A percentile compares a stretch with the other conserved stretches of the same genome.
phyloP scores from a whole-genome alignment of 1,284 basidiomycete species.

The Apiotrichum laibachii region DNA sequence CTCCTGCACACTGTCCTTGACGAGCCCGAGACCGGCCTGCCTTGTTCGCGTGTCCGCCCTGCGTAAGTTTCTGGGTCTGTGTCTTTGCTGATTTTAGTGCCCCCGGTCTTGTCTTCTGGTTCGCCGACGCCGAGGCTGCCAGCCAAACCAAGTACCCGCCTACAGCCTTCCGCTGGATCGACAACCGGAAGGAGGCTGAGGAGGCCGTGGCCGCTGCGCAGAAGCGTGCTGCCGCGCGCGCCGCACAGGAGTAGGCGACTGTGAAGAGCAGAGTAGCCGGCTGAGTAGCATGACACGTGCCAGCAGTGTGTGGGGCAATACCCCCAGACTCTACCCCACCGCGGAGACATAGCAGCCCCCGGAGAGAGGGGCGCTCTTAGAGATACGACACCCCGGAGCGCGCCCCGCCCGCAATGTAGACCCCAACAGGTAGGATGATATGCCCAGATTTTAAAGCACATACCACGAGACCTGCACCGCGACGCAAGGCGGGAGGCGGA shows the following conservation, averaged over 20 bases:
- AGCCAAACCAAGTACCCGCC: conserved; percentile 47
- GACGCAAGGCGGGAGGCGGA: background rate
- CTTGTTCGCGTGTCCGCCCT: conserved; percentile 78
- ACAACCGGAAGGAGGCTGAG: conserved; percentile 50
- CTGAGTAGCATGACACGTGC: too few relatives aligned
- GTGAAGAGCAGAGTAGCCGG: background rate
- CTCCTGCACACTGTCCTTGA: conserved; percentile 77
- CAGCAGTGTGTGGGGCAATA: too few relatives aligned
- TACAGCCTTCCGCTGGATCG: conserved; percentile 51
- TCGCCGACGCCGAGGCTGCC: conserved; percentile 76
- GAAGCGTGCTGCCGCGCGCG: conserved; percentile 30
- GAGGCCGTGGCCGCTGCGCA: conserved; percentile 47
- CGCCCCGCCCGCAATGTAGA: background rate
- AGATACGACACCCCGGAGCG: background rate
- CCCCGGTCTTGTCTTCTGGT: conserved; percentile 89
- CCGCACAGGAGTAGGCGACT: conserved; percentile 20
- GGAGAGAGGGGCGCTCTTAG: too few relatives aligned
- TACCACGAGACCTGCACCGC: background rate
- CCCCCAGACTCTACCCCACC: too few relatives aligned
- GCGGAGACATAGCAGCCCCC: too few relatives aligned
- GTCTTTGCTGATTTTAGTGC: conserved; percentile 37
- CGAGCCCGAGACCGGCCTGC: conserved; percentile 74
- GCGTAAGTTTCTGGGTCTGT: conserved; percentile 46
- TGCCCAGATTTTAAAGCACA: background rate
- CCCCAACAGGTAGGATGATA: conserved; percentile 3